Evolutionary conservation across 2,329 filamentous ascomycete genomes (phyloP).

Genomic region (Rhinocladiella similis): DNA sequence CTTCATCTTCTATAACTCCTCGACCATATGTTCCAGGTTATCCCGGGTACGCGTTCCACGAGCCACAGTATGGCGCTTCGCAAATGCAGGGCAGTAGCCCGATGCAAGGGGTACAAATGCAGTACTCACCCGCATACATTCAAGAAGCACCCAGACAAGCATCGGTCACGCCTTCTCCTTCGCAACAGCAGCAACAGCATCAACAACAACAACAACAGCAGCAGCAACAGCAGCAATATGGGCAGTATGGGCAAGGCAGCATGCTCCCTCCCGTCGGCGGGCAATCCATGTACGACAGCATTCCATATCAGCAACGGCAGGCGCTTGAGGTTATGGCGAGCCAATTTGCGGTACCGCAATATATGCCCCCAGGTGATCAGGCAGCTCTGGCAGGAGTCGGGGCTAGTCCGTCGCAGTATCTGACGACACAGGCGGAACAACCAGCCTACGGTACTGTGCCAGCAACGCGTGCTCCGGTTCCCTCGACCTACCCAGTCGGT

Average conservation of each 20-base stretch:
- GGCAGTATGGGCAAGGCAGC: constrained; percentile 62
- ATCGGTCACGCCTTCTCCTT: constrained; percentile 32
- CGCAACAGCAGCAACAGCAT: constrained; percentile 42
- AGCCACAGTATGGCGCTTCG: constrained; percentile 56
- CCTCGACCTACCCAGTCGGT: constrained; percentile 52
- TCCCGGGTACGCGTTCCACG: constrained; percentile 56
- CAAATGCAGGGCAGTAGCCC: constrained; percentile 51
- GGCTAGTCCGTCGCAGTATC: constrained; percentile 58
- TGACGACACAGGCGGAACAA: constrained; percentile 64
- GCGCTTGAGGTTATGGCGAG: constrained; percentile 73
- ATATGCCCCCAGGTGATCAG: constrained; percentile 68
- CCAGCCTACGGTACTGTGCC: constrained; percentile 63
- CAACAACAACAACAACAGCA: constrained; percentile 38
- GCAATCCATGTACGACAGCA: constrained; percentile 70
- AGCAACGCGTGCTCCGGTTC: constrained; percentile 50
- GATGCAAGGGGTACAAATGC: constrained; percentile 54
- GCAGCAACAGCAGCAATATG: constrained; percentile 51
- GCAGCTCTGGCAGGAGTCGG: constrained; percentile 59
- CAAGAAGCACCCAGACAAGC: constrained; percentile 42
- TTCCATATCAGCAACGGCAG: constrained; percentile 72
- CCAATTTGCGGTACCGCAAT: constrained; percentile 70
- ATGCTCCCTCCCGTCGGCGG: constrained; percentile 63
- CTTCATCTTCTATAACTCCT: constrained; percentile 36
- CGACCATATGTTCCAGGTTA: constrained; percentile 40
- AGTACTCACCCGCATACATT: constrained; percentile 67